phyloP scores from a whole-genome alignment of 129 eudicot species.

The Artemisia tridentata region DNA sequence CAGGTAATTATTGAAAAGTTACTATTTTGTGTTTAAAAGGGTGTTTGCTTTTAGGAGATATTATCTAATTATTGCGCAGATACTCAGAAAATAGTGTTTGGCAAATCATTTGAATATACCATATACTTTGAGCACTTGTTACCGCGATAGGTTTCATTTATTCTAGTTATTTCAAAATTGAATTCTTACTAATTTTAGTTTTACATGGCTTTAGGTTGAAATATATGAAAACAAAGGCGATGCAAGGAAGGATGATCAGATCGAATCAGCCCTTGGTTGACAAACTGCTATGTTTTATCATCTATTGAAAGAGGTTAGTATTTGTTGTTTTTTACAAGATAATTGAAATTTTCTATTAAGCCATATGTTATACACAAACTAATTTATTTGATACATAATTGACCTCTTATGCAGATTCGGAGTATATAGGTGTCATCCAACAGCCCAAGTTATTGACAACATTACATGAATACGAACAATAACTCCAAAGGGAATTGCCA shows the following conservation, averaged over 20 bases:
- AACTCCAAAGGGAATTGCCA: slow-evolving; percentile 68
- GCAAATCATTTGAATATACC: no score
- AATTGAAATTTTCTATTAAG: neutral
- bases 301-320: slow-evolving; percentile 74
- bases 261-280: slow-evolving; percentile 81
- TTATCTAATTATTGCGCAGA: no score
- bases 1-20: no score
- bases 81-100: no score
- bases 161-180: no score
- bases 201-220: slow-evolving; percentile 48
- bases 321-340: neutral
- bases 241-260: slow-evolving; percentile 86
- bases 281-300: slow-evolving; percentile 81
- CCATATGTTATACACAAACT: neutral
- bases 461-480: slow-evolving; percentile 66
- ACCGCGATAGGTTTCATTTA: no score
- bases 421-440: slow-evolving; percentile 88
- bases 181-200: neutral
- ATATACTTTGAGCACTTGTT: no score
- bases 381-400: no score
- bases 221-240: slow-evolving; percentile 82
- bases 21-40: no score
- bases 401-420: slow-evolving; percentile 57
- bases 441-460: slow-evolving; percentile 68
- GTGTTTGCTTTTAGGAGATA: no score